Conservation (phyloP, 257 asterid species). For the Solanum verrucosum region DNA sequence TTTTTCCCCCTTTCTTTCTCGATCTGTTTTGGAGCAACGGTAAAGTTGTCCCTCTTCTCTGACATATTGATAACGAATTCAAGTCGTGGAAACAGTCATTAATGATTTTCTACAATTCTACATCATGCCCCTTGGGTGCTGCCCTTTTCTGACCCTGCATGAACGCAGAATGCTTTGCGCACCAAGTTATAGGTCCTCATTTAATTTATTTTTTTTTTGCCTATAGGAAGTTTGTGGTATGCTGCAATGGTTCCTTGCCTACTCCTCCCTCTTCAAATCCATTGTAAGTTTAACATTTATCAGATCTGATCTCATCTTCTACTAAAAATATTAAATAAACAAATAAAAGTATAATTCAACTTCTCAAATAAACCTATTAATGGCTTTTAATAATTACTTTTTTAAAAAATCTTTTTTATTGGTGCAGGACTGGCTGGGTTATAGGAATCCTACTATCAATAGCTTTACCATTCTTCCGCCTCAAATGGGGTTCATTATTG, state of each 20-base stretch:
- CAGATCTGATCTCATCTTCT: neutral
- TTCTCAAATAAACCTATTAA: neutral
- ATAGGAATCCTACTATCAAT: slow-evolving; percentile 47
- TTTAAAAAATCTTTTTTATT: neutral
- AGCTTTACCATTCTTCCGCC: slow-evolving; percentile 45
- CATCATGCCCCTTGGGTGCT: neutral
- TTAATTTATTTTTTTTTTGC: neutral
- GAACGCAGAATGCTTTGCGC: neutral
- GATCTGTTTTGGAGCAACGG: neutral
- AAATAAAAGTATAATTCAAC: neutral
- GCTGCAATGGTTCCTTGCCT: slow-evolving; percentile 30
- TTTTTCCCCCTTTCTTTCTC: neutral
- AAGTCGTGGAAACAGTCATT: neutral
- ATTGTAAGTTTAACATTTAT: slow-evolving; percentile 22
- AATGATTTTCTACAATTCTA: neutral
- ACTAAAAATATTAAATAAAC: neutral
- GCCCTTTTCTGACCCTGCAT: neutral
- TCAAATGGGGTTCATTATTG: slow-evolving; percentile 64
- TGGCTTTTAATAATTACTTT: neutral
- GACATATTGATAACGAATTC: neutral
- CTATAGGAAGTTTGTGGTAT: slow-evolving; percentile 10
- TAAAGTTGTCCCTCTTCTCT: neutral
- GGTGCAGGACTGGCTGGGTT: slow-evolving; percentile 52
- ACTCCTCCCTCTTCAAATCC: slow-evolving; percentile 35
- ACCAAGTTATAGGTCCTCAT: neutral